Evolutionary conservation across 352 stramenopile species (phyloP).

Genomic region (Poterioochromonas sp.): DNA sequence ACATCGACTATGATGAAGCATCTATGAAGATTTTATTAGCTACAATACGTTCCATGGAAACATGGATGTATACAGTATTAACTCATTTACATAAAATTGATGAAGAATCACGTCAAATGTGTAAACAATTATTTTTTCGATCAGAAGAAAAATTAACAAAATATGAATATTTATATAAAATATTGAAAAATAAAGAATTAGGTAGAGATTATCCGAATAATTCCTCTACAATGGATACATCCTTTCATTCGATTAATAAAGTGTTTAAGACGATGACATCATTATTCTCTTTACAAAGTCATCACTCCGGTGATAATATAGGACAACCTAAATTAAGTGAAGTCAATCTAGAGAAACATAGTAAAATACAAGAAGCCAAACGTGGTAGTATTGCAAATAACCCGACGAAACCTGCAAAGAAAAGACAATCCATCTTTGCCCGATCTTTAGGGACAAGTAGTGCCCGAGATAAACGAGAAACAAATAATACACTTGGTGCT

Average conservation of each 20-base stretch:
- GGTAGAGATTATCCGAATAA: background rate
- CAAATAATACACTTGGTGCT: too few relatives aligned
- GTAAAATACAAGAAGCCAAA: too few relatives aligned
- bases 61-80: background rate
- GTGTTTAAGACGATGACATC: background rate
- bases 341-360: too few relatives aligned
- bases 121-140: constrained; percentile 17
- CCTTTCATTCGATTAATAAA: background rate
- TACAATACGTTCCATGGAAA: background rate
- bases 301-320: background rate
- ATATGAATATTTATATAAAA: background rate
- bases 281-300: background rate
- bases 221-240: background rate
- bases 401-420: too few relatives aligned
- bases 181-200: background rate
- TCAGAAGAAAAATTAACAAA: background rate
- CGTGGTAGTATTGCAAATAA: too few relatives aligned
- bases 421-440: too few relatives aligned
- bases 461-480: too few relatives aligned
- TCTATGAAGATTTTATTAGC: background rate
- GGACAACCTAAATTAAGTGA: too few relatives aligned
- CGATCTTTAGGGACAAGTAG: too few relatives aligned
- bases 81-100: background rate
- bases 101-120: background rate
- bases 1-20: too few relatives aligned